These are phyloP conservation scores for Saccharomyces kudriavzevii DNA, from an alignment of 805 yeast genomes.

Conservation along the genomic window DNA sequence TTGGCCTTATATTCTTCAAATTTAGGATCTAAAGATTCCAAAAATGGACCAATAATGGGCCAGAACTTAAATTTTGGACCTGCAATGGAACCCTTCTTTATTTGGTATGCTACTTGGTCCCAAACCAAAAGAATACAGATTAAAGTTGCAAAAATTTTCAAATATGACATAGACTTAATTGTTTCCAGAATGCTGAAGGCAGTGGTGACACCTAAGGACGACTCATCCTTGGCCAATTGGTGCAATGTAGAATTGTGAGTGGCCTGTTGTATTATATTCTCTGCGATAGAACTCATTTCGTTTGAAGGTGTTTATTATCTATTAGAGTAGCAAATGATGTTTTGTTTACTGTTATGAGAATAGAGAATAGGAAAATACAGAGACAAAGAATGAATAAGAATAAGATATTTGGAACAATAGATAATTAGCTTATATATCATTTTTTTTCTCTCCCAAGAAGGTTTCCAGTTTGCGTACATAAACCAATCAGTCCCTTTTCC, in stretches of 20 bases:
- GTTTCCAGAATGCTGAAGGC: background rate
- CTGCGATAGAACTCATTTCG: background rate
- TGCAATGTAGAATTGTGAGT: background rate
- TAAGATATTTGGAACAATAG: background rate
- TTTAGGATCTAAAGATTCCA: conserved; percentile 90
- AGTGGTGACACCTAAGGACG: background rate
- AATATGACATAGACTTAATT: conserved; percentile 38
- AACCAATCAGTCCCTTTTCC: background rate
- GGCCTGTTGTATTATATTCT: background rate
- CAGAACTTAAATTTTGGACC: conserved; percentile 84
- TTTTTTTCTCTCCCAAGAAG: background rate
- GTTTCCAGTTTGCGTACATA: background rate
- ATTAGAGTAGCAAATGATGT: background rate
- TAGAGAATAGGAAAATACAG: background rate
- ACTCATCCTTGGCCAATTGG: background rate
- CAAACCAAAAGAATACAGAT: conserved; percentile 45
- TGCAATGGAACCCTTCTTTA: conserved; percentile 78
- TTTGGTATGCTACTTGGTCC: conserved; percentile 73
- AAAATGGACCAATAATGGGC: conserved; percentile 94
- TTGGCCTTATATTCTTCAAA: conserved; percentile 87
- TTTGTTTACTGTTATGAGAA: background rate
- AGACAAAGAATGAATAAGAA: background rate
- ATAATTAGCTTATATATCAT: background rate
- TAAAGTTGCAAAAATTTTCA: conserved; percentile 42
- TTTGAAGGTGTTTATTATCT: background rate